Conservation (phyloP, 768 basidiomycete genomes). For the Tylopilus plumbeoviolaceoides region DNA sequence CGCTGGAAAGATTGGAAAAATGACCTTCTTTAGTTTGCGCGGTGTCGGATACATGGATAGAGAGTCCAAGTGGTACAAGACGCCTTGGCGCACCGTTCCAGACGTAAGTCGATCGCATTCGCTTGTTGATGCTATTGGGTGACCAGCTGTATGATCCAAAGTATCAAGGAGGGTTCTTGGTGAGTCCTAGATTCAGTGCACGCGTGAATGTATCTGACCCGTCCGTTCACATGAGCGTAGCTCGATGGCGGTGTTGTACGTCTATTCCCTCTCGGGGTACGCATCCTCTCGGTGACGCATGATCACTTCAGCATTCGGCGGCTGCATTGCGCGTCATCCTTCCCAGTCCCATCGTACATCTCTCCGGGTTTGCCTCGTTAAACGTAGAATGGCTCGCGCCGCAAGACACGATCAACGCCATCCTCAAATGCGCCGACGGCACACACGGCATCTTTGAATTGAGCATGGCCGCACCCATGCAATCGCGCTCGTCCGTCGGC, state of each 20-base stretch:
- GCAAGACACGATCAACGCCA: constrained; percentile 70
- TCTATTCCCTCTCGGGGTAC: constrained; percentile 8
- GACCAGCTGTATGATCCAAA: constrained; percentile 21
- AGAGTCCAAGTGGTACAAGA: constrained; percentile 73
- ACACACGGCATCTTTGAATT: constrained; percentile 60
- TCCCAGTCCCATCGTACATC: constrained; percentile 43
- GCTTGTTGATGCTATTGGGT: background rate
- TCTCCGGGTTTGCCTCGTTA: constrained; percentile 65
- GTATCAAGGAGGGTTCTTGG: constrained; percentile 82
- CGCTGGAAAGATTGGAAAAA: constrained; percentile 65
- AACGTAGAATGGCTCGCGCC: constrained; percentile 71
- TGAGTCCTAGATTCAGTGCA: constrained; percentile 34
- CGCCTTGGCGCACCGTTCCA: constrained; percentile 79
- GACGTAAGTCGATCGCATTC: constrained; percentile 47
- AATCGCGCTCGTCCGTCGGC: constrained; percentile 31
- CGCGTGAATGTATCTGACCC: background rate
- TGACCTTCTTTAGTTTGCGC: constrained; percentile 61
- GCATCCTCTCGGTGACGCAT: background rate
- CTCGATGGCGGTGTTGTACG: constrained; percentile 77
- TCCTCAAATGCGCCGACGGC: constrained; percentile 44
- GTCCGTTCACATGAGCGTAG: constrained; percentile 29
- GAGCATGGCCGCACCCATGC: constrained; percentile 56
- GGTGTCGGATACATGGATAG: constrained; percentile 52
- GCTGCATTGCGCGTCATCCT: constrained; percentile 62
- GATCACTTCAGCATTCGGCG: constrained; percentile 50